phyloP scores from a whole-genome alignment of 768 basidiomycete species.

The Mycena metata region DNA sequence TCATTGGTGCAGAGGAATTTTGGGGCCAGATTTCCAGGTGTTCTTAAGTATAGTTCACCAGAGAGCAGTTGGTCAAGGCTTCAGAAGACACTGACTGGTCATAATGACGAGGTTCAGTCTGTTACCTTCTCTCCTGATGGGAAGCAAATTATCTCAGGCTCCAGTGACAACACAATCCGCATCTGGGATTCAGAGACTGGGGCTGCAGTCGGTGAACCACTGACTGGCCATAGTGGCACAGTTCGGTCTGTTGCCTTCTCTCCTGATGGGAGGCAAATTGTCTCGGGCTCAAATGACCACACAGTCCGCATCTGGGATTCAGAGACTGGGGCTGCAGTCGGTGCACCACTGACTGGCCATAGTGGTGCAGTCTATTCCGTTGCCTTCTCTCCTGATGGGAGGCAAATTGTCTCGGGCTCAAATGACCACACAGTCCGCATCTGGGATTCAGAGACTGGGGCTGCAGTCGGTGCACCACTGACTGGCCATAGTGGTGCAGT shows the following conservation, averaged over 20 bases:
- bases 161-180: not conserved
- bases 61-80: not conserved
- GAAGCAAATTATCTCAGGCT: not conserved
- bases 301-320: not conserved
- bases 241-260: not conserved
- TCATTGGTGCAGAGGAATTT: not conserved
- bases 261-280: not conserved
- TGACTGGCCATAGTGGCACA: not conserved
- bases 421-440: not conserved
- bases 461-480: not conserved
- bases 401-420: not conserved
- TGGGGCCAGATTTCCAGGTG: not conserved
- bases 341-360: not conserved
- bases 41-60: not conserved
- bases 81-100: not conserved
- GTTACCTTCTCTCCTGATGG: constrained; percentile 9
- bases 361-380: not conserved
- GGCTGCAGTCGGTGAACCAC: no score
- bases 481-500: not conserved
- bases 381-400: constrained; percentile 2
- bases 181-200: constrained; percentile 7
- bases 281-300: not conserved
- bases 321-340: not conserved
- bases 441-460: not conserved
- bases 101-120: not conserved